Percentiles rank a stretch among this genome's conserved stretches.
Conservation (phyloP, 2,329 filamentous ascomycete genomes). For the Xylariaceae sp. region DNA sequence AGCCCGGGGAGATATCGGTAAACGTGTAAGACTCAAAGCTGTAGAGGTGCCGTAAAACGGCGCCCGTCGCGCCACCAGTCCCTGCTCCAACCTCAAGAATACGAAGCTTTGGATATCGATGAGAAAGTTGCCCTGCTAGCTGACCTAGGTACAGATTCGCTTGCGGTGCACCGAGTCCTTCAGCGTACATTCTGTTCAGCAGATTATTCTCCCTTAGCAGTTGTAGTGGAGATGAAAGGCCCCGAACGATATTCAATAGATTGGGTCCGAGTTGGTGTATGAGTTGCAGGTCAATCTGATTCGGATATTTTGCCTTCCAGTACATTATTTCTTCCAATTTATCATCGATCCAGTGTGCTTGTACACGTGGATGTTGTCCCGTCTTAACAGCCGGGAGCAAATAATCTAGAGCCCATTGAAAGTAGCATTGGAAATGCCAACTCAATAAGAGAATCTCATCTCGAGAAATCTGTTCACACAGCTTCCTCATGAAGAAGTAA, state of each 20-base stretch:
- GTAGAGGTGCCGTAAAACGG: neutral
- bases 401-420: neutral
- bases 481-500: neutral
- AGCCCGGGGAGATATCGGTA: neutral
- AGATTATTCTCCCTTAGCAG: too few relatives aligned
- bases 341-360: constrained; percentile 32
- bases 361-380: neutral
- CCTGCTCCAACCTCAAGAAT: neutral
- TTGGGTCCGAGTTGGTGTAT: too few relatives aligned
- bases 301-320: constrained; percentile 38
- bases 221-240: too few relatives aligned
- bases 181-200: neutral
- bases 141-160: neutral
- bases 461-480: neutral
- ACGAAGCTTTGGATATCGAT: neutral
- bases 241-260: too few relatives aligned
- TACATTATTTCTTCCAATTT: constrained; percentile 32
- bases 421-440: neutral
- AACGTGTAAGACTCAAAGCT: neutral
- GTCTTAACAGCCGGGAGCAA: neutral
- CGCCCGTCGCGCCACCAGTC: neutral
- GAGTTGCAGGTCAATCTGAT: too few relatives aligned
- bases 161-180: neutral
- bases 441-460: neutral
- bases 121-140: neutral